A percentile compares a stretch with the other conserved stretches of the same genome.
phyloP scores from a whole-genome alignment of 179 eudicot genomes.

The Silene coronaria region DNA sequence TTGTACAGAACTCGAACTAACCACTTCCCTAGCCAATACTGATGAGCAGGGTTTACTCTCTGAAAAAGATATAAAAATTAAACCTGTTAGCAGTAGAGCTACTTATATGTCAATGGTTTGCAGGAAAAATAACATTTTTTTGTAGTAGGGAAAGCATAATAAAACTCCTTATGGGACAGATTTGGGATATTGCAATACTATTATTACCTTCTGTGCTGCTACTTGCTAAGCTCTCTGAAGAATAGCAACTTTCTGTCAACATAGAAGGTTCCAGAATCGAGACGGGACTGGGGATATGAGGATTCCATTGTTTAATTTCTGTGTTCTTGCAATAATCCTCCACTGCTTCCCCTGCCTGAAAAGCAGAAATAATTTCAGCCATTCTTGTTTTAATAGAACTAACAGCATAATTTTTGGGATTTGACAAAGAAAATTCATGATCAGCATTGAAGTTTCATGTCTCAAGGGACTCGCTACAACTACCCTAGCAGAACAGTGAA shows the following conservation, averaged over 20 bases:
- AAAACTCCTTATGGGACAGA: not conserved
- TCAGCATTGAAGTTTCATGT: slow-evolving; percentile 42
- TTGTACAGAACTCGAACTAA: slow-evolving; percentile 23
- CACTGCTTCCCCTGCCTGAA: slow-evolving; percentile 39
- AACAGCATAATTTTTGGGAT: not conserved
- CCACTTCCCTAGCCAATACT: slow-evolving; percentile 42
- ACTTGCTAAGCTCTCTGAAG: slow-evolving; percentile 55
- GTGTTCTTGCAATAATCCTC: slow-evolving; percentile 34
- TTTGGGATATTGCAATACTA: not conserved
- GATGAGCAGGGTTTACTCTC: slow-evolving; percentile 61
- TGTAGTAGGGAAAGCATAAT: too few species aligned
- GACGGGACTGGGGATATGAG: slow-evolving; percentile 59
- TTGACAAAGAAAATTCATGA: not conserved
- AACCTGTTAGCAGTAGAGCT: too few species aligned
- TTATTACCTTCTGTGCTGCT: slow-evolving; percentile 51
- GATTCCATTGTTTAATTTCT: slow-evolving; percentile 37
- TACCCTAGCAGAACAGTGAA: not conserved
- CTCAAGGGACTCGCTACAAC: too few species aligned
- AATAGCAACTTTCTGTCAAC: slow-evolving; percentile 65
- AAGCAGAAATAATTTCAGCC: not conserved
- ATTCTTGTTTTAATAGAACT: not conserved
- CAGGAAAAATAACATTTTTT: not conserved
- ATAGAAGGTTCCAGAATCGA: slow-evolving; percentile 42
- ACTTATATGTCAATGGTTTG: not conserved
- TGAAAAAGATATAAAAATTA: slow-evolving; percentile 22